Conservation (phyloP, 2,329 filamentous ascomycete species). For the Aspergillus novoparasiticus region DNA sequence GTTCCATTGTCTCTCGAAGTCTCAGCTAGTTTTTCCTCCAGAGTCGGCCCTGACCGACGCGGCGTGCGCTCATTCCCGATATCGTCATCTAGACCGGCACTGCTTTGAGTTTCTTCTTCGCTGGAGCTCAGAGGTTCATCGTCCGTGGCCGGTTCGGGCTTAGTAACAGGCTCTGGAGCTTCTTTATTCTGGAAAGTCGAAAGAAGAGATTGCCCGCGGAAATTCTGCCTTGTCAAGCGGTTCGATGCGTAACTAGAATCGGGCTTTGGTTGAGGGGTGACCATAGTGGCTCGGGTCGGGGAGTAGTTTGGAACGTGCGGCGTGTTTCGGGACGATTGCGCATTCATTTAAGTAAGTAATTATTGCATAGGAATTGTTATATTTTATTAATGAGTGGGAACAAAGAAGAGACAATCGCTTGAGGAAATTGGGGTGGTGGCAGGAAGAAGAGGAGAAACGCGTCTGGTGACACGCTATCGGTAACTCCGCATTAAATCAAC, state of each 20-base stretch:
- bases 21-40: constrained; percentile 27
- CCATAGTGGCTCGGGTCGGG: not conserved
- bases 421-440: not conserved
- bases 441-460: constrained; percentile 8
- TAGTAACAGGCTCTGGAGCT: constrained; percentile 5
- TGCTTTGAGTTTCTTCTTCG: constrained; percentile 26
- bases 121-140: constrained; percentile 39
- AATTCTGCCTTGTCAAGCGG: constrained; percentile 24
- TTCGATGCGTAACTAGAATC: constrained; percentile 32
- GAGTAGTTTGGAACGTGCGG: not conserved
- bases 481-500: constrained; percentile 9
- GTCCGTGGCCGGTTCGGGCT: constrained; percentile 32
- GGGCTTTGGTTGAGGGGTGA: constrained; percentile 19
- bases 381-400: not conserved
- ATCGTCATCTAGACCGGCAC: constrained; percentile 11
- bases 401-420: not conserved
- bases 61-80: constrained; percentile 8
- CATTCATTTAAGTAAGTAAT: not conserved
- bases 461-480: constrained; percentile 17
- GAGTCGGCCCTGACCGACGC: constrained; percentile 12
- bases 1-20: constrained; percentile 3
- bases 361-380: not conserved
- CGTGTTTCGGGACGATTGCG: not conserved
- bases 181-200: constrained; percentile 24
- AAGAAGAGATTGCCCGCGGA: constrained; percentile 21